A percentile compares a stretch with the other conserved stretches of the same genome.
These are phyloP conservation scores for Rubus parviflorus DNA, from an alignment of 306 rosid species.

Conservation along the genomic window DNA sequence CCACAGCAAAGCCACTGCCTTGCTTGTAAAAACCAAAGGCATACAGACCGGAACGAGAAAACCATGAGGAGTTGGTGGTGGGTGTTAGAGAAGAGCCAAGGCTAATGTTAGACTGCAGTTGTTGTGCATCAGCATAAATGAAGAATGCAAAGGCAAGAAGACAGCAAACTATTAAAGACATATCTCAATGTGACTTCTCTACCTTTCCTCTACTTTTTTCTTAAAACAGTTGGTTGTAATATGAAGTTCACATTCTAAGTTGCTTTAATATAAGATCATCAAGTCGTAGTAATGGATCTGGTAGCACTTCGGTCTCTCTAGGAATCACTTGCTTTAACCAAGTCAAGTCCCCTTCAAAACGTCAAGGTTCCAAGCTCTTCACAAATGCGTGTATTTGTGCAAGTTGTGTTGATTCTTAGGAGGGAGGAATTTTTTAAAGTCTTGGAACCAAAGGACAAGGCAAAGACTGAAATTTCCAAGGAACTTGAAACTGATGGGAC, in stretches of 20 bases:
- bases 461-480: neutral
- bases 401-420: too few species aligned
- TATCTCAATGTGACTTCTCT: neutral
- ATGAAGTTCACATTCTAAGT: neutral
- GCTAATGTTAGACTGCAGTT: constrained; percentile 6
- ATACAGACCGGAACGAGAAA: constrained; percentile 28
- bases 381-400: neutral
- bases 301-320: neutral
- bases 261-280: neutral
- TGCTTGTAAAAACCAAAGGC: constrained; percentile 35
- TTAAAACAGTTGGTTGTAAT: neutral
- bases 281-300: neutral
- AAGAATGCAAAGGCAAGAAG: constrained; percentile 3
- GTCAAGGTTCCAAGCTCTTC: neutral
- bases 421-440: neutral
- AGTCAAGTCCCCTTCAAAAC: neutral
- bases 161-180: neutral
- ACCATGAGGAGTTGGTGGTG: constrained; percentile 24
- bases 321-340: neutral
- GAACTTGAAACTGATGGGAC: neutral
- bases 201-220: neutral
- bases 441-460: neutral
- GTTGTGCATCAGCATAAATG: constrained; percentile 8
- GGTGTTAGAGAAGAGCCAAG: constrained; percentile 22
- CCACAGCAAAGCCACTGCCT: constrained; percentile 25